phyloP scores from a whole-genome alignment of 2,329 filamentous ascomycete genomes.

The Dendryphion nanum region DNA sequence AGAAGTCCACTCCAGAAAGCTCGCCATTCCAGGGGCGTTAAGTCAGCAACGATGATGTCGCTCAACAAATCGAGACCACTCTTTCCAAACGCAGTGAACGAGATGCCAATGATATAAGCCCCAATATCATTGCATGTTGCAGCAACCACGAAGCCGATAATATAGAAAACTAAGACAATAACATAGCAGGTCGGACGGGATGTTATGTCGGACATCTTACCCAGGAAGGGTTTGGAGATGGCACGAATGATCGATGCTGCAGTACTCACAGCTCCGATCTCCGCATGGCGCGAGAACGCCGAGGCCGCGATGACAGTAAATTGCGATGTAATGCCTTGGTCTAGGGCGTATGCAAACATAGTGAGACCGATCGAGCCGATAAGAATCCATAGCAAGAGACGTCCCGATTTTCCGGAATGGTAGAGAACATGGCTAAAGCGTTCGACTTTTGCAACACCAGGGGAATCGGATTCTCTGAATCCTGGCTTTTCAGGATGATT shows the following conservation, averaged over 20 bases:
- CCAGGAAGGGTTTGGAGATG: conserved; percentile 21
- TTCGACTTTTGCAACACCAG: conserved; percentile 20
- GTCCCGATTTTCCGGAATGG: conserved; percentile 19
- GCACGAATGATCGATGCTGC: conserved; percentile 20
- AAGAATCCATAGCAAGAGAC: conserved; percentile 15
- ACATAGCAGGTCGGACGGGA: conserved; percentile 34
- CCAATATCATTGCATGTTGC: conserved; percentile 14
- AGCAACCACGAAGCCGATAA: conserved; percentile 15
- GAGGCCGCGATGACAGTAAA: conserved; percentile 20
- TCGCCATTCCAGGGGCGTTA: conserved; percentile 29
- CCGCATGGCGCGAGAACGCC: conserved; percentile 14
- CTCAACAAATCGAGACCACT: conserved; percentile 26
- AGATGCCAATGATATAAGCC: conserved; percentile 23
- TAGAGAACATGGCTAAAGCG: conserved; percentile 26
- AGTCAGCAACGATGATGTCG: conserved; percentile 29
- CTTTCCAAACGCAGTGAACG: conserved; percentile 26
- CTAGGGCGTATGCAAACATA: conserved; percentile 29
- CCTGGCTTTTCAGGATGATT: conserved; percentile 5
- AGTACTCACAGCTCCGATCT: conserved; percentile 11
- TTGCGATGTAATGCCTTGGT: conserved; percentile 18
- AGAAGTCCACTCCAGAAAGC: conserved; percentile 22
- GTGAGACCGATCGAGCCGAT: conserved; percentile 20
- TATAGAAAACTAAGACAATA: conserved; percentile 36
- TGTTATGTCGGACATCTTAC: conserved; percentile 22
- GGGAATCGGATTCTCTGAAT: conserved; percentile 3